phyloP scores from a whole-genome alignment of 176 grass and related monocot genomes.

The Phoenix roebelenii region DNA sequence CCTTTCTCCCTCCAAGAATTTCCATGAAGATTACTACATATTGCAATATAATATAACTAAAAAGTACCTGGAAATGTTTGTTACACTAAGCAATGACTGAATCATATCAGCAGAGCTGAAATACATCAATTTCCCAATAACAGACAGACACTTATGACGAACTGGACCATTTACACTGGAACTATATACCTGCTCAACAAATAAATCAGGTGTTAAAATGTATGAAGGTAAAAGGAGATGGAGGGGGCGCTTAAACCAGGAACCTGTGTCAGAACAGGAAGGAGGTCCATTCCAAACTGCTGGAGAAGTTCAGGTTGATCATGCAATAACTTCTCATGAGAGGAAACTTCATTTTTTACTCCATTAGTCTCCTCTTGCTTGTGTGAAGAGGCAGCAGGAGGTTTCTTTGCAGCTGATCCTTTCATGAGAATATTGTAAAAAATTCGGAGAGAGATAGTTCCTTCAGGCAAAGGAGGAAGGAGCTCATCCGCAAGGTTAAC shows the following conservation, averaged over 20 bases:
- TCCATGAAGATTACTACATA: too few species aligned
- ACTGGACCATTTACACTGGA: constrained; percentile 70
- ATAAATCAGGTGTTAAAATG: neutral
- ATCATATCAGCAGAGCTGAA: constrained; percentile 85
- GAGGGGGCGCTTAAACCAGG: neutral
- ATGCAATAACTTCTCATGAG: constrained; percentile 59
- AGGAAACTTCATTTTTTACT: constrained; percentile 35
- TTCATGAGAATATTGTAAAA: constrained; percentile 28
- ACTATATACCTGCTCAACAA: constrained; percentile 49
- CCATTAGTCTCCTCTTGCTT: constrained; percentile 37
- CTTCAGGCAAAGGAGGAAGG: neutral
- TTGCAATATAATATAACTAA: neutral
- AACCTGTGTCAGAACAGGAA: constrained; percentile 78
- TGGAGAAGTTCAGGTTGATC: constrained; percentile 86
- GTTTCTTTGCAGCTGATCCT: constrained; percentile 45
- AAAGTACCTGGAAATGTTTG: constrained; percentile 78
- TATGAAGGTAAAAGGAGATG: too few species aligned
- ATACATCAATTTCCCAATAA: constrained; percentile 82
- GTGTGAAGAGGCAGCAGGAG: constrained; percentile 16
- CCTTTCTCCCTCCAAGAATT: too few species aligned
- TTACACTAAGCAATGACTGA: constrained; percentile 47
- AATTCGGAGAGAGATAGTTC: neutral
- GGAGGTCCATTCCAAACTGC: constrained; percentile 80
- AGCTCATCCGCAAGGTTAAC: neutral
- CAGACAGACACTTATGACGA: constrained; percentile 70